Evolutionary conservation across 441 rosid species (phyloP), one percentile per base, ranked within the genome.

Genomic region (Hura crepitans): DNA sequence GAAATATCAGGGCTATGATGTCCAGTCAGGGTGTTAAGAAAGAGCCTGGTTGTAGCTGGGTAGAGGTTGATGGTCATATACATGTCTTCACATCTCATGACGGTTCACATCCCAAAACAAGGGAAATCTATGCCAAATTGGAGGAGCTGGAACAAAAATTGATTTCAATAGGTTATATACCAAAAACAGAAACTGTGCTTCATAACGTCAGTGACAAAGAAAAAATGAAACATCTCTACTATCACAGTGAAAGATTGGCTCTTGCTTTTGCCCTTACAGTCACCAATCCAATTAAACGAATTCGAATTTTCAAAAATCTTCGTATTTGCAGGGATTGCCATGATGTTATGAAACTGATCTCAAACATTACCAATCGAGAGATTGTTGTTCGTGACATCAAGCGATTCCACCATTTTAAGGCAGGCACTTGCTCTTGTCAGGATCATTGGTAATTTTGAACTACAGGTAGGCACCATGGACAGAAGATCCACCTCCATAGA

Each of bases 1-100:
- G 85, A 75, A 76, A 46, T 59, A 72, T 77, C 67, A 82, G 92
- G 79, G 77, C 81, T 76, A 63, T 70, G 81, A 86, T 93, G 96
- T 80, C 80, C 70, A 74, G 78, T 56, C 70, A n/a, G 28, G 88
- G 90, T 53, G 83, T 83, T 9, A 82, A 79, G 70, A 93, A 93
- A 74, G 70, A 78, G 64, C 82, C 88, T 43, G 97, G 93, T 27
- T 80, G 85, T 74, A 93, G 98, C 83, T 82, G 83, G 73, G 73
- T 87, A 35, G 90, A 82, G 71, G 64, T 85, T 78, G 78, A 72
- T 56, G 79, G 82, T 73, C 76, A 68, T 62, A 83, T 80, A 53
- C 82, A 70, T 72, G 86, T 81, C 74, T 90, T 92, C 73, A 68
- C 82, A 27, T 83, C 92, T 35, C 87, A 84, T 37, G 92, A 87